phyloP scores from a whole-genome alignment of 2,329 filamentous ascomycete genomes.

The Teratosphaeria gauchensis region DNA sequence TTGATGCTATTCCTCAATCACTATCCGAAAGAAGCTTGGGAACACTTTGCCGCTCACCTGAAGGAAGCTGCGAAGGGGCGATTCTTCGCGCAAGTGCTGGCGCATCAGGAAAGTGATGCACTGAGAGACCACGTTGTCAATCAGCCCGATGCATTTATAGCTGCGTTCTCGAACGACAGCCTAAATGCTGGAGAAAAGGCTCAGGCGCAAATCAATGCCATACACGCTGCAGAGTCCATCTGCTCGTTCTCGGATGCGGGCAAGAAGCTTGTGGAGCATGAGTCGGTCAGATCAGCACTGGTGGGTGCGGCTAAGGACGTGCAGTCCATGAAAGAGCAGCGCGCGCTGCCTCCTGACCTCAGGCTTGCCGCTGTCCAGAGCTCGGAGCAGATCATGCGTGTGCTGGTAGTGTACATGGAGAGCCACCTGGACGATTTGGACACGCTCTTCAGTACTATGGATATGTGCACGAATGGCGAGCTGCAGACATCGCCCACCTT shows the following conservation, averaged over 20 bases:
- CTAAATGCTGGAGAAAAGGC: slow-evolving; percentile 58
- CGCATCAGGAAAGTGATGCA: slow-evolving; percentile 61
- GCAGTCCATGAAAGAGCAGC: slow-evolving; percentile 60
- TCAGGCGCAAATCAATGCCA: slow-evolving; percentile 73
- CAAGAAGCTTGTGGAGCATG: slow-evolving; percentile 54
- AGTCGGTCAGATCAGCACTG: slow-evolving; percentile 49
- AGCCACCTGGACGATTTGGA: slow-evolving; percentile 57
- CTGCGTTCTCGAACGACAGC: slow-evolving; percentile 42
- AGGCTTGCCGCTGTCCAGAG: slow-evolving; percentile 83
- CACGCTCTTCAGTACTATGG: slow-evolving; percentile 73
- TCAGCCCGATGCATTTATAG: slow-evolving; percentile 63
- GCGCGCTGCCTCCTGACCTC: slow-evolving; percentile 59
- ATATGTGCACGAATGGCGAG: slow-evolving; percentile 72
- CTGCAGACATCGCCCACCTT: slow-evolving; percentile 68
- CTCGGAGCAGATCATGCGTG: slow-evolving; percentile 74
- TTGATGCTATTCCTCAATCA: slow-evolving; percentile 89
- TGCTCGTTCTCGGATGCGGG: slow-evolving; percentile 55
- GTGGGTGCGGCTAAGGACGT: slow-evolving; percentile 64
- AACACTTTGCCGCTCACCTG: slow-evolving; percentile 66
- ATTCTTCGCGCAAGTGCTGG: slow-evolving; percentile 79
- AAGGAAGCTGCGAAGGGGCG: slow-evolving; percentile 81
- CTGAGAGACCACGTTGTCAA: slow-evolving; percentile 65
- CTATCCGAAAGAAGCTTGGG: slow-evolving; percentile 81
- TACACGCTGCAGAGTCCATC: slow-evolving; percentile 75
- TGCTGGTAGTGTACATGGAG: slow-evolving; percentile 72